Percentiles rank a stretch among this genome's conserved stretches.
These are phyloP conservation scores for grape (Vitis vinifera) DNA, from an alignment of 164 flowering plant species.

Conservation along the genomic window ASM3070453v1 NC_081807.1:1435501-1436000, in stretches of 20 bases:
- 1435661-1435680: background rate
- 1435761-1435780: conserved; percentile 12
- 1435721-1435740: conserved; percentile 15
- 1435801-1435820: conserved; percentile 33
- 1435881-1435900: background rate
- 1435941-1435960: conserved; percentile 52
- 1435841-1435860: conserved; percentile 43
- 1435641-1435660: background rate
- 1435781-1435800: conserved; percentile 13
- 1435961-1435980: conserved; percentile 53
- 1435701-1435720: conserved; percentile 57
- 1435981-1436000: conserved; percentile 69
- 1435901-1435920: background rate
- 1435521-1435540: conserved; percentile 43
- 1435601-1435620: conserved; percentile 61
- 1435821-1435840: conserved; percentile 50
- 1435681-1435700: conserved; percentile 20
- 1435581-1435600: conserved; percentile 91
- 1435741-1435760: conserved; percentile 27
- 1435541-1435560: conserved; percentile 36
- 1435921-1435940: conserved; percentile 72
- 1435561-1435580: conserved; percentile 75
- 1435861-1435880: conserved; percentile 11
- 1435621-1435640: background rate
- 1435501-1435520: background rate